These are phyloP conservation scores for Megacollybia marginata DNA, from an alignment of 768 basidiomycete genomes.

Conservation along the genomic window DNA sequence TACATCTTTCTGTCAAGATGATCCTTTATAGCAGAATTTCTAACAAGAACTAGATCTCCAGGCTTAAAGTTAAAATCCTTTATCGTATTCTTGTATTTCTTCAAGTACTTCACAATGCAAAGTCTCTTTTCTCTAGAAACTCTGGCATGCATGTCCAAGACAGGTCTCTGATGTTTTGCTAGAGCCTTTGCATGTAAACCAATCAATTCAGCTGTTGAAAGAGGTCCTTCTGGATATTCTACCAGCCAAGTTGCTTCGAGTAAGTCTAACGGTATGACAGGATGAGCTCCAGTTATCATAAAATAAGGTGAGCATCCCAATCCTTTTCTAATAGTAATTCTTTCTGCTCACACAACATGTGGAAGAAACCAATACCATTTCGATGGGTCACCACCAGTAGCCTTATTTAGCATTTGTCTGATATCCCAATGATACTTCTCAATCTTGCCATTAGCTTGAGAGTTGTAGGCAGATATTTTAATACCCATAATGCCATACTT, in stretches of 20 bases:
- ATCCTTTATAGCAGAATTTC: background rate
- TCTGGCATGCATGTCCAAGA: background rate
- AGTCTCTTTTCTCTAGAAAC: background rate
- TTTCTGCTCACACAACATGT: background rate
- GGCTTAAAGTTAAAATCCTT: background rate
- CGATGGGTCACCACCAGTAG: too few species aligned
- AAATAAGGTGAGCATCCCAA: conserved; percentile 2
- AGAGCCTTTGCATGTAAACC: background rate
- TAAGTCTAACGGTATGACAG: background rate
- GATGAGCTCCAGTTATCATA: background rate
- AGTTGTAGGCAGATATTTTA: conserved; percentile 17
- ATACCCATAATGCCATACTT: conserved; percentile 19
- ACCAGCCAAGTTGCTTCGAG: background rate
- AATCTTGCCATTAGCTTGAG: too few species aligned
- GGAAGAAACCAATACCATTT: conserved; percentile 5
- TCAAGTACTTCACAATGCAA: background rate
- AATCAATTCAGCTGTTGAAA: background rate
- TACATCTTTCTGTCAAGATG: background rate
- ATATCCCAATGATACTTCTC: too few species aligned
- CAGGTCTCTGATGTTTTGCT: background rate
- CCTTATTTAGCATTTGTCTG: conserved; percentile 17
- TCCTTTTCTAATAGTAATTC: conserved; percentile 1
- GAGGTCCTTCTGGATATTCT: background rate
- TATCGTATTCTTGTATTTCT: background rate
- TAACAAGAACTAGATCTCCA: background rate